Evolutionary conservation across 2,329 filamentous ascomycete genomes (phyloP).

Genomic region (Plenodomus lindquistii): DNA sequence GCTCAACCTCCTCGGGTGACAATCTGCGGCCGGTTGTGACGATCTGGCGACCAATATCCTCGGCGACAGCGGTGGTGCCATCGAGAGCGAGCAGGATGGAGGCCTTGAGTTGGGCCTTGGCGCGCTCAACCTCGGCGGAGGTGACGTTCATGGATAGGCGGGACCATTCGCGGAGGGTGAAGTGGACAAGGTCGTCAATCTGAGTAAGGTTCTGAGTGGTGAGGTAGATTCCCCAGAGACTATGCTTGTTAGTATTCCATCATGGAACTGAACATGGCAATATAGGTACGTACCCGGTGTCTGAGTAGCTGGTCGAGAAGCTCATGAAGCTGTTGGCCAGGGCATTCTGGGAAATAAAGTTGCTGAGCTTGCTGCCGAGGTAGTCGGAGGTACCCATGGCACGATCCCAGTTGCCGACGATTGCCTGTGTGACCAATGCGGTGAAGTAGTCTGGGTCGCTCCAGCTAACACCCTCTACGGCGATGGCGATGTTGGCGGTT

Average conservation of each 20-base stretch:
- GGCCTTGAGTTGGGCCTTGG: slow-evolving; percentile 98
- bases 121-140: slow-evolving; percentile 91
- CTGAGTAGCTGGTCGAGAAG: slow-evolving; percentile 99
- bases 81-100: slow-evolving; percentile 96
- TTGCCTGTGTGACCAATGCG: slow-evolving; percentile 94
- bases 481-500: slow-evolving; percentile 96
- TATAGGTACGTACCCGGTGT: slow-evolving; percentile 81
- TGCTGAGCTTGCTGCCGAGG: slow-evolving; percentile 97
- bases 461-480: slow-evolving; percentile 99
- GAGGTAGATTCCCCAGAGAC: slow-evolving; percentile 99
- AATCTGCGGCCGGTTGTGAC: slow-evolving; percentile 94
- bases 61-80: slow-evolving; percentile 93
- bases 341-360: slow-evolving; percentile 89
- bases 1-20: slow-evolving; percentile 92
- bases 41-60: slow-evolving; percentile 98
- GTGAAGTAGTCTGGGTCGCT: slow-evolving; percentile 99
- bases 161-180: slow-evolving; percentile 97
- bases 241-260: slow-evolving; percentile 49
- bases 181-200: slow-evolving; percentile 96
- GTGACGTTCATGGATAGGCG: slow-evolving; percentile 87
- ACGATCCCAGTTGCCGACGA: slow-evolving; percentile 99
- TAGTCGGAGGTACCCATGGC: slow-evolving; percentile 97
- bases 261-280: not conserved
- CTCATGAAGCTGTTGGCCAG: slow-evolving; percentile 99
- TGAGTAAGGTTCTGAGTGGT: slow-evolving; percentile 85